A percentile compares a stretch with the other conserved stretches of the same genome.
phyloP scores from a whole-genome alignment of 805 yeast genomes.

The Zygosaccharomyces gambellarensis region DNA sequence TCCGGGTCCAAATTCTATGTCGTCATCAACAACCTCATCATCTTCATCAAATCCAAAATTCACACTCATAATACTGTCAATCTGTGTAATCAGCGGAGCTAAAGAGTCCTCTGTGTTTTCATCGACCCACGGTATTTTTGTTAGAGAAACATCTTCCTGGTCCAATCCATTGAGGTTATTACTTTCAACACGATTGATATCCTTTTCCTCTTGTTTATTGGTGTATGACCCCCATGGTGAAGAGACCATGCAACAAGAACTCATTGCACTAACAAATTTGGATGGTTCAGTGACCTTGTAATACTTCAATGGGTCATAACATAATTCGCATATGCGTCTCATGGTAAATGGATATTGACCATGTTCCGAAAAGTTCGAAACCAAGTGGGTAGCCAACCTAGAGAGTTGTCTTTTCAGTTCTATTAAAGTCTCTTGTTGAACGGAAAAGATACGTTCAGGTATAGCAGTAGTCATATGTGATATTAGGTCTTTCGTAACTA shows the following conservation, averaged over 20 bases:
- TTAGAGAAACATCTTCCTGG: constrained; percentile 28
- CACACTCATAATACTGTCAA: constrained; percentile 31
- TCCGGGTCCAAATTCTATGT: constrained; percentile 5
- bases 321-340: constrained; percentile 43
- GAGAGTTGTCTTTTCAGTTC: constrained; percentile 10
- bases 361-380: constrained; percentile 15
- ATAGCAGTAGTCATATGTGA: constrained; percentile 24
- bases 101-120: constrained; percentile 17
- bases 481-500: constrained; percentile 20
- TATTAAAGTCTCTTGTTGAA: not conserved
- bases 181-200: not conserved
- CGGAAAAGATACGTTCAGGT: constrained; percentile 24
- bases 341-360: constrained; percentile 45
- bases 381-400: constrained; percentile 14
- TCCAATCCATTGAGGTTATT: constrained; percentile 3
- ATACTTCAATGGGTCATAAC: constrained; percentile 42
- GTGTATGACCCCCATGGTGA: constrained; percentile 13
- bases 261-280: constrained; percentile 45
- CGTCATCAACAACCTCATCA: constrained; percentile 27
- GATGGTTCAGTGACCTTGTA: constrained; percentile 32
- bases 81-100: constrained; percentile 25
- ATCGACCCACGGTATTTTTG: constrained; percentile 29
- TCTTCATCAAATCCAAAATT: constrained; percentile 34
- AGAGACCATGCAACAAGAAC: constrained; percentile 28
- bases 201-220: constrained; percentile 1